Base-by-base conservation (phyloP, 164 flowering plant species). In the Magnolia kwangsiensis region DNA sequence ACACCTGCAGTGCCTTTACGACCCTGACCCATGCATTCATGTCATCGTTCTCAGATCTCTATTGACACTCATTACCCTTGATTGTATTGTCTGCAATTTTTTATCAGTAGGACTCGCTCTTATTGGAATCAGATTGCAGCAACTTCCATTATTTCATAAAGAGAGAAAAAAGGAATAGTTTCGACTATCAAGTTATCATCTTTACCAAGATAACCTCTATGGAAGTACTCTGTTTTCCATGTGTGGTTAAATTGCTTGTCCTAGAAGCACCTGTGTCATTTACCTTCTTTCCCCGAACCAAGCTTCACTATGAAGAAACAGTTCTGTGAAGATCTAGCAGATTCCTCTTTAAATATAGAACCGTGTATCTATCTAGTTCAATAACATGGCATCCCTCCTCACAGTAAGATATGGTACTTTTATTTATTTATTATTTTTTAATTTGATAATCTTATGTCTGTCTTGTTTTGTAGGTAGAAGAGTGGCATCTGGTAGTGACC, bases 401-500 rank as follows among this genome's bases (percentile, higher is more conserved):
- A 24, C 19, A 59, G 4, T 59, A 59, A 19, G n/a, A 59, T 19
- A 59, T 59, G 63, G 16, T 24, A 0, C 1, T 24, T 14, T 13
- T 10, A 18, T n/a, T n/a, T n/a, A n/a, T n/a, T n/a, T n/a, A n/a
- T n/a, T n/a, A n/a, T n/a, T n/a, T n/a, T n/a, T n/a, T n/a, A 27
- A 18, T 14, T 31, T 27, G 71, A 16, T 67, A 7, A 14, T 67
- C 67, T 64, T 19, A 64, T 64, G 67, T 20, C 21, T 51, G 0
- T 66, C 37, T 61, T 29, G 67, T 74, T 66, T 65, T 37, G 27
- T 72, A 80, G 82, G 74, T 69, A 51, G 67, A 67, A 45, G 71
- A 16, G 72, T 75, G 50, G 79, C 68, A 61, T 55, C 71, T 20
- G 37, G 67, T 61, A 73, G 50, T 37, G 81, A 72, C 7, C 82